phyloP scores from a whole-genome alignment of 2,329 filamentous ascomycete genomes.

The Zymoseptoria tritici region DNA sequence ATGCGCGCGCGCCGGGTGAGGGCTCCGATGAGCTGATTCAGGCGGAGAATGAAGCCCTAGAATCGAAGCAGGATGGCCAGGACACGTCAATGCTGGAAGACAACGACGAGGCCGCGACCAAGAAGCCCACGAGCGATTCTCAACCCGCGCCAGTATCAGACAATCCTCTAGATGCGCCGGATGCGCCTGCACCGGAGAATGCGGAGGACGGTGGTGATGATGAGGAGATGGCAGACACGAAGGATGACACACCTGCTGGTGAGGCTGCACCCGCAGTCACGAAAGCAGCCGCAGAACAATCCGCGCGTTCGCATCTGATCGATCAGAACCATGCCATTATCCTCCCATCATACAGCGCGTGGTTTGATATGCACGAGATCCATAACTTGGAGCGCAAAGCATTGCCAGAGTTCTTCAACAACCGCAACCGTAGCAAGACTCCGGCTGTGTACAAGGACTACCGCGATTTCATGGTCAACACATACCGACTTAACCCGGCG shows the following conservation, averaged over 20 bases:
- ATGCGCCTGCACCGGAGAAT: constrained; percentile 29
- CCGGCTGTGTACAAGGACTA: constrained; percentile 97
- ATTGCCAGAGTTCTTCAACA: constrained; percentile 97
- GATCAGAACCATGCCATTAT: constrained; percentile 94
- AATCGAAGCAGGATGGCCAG: constrained; percentile 22
- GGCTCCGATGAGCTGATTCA: constrained; percentile 30
- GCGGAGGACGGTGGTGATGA: constrained; percentile 25
- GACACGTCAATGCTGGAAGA: constrained; percentile 31
- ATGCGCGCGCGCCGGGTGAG: constrained; percentile 25
- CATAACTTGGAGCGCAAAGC: constrained; percentile 90
- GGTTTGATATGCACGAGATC: constrained; percentile 96
- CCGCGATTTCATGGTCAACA: constrained; percentile 99
- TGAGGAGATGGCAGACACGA: constrained; percentile 54
- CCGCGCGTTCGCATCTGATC: constrained; percentile 84
- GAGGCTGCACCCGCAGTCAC: constrained; percentile 42
- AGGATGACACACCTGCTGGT: constrained; percentile 31
- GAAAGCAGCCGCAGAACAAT: constrained; percentile 74
- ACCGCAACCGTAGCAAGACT: constrained; percentile 94
- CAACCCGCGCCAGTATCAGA: constrained; percentile 27
- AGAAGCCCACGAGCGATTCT: constrained; percentile 12
- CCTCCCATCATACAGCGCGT: constrained; percentile 92
- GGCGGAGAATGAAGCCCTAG: constrained; percentile 28
- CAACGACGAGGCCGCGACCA: constrained; percentile 15
- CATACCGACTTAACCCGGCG: constrained; percentile 87
- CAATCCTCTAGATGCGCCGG: constrained; percentile 33